Base-by-base conservation (phyloP, 345 rosid species). In the Luvunga scandens region DNA sequence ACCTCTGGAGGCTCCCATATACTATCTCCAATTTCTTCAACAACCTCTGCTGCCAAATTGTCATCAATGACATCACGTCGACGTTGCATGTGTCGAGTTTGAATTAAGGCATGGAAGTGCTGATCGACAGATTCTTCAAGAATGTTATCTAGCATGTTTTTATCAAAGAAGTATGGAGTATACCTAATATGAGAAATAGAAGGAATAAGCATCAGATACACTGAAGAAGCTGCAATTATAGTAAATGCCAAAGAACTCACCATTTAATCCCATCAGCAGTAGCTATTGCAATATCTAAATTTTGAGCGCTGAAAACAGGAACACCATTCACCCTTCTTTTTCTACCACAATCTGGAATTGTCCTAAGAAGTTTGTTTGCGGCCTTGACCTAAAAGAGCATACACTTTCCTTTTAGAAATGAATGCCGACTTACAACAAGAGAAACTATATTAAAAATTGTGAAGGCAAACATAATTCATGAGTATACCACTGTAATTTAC, bases 101-200 rank as follows among this genome's bases (percentile, higher is more conserved):
- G 95, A 76, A 96, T 91, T 84, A 96, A 84, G 78, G 86, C 73
- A 83, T 90, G 90, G 77, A 94, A 96, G 86, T 94, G 98, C 83
- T 96, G 97, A 81, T 94, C 98, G 48, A 92, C 95, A 57, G 97
- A 94, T 84, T 96, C 97, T 81, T 96, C 98, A 65, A 94, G 97
- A 85, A 96, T 92, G 89, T 88, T 89, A 86, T 96, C 98, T 27
- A 96, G 92, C 85, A 91, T 92, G 86, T 78, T 85, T 83, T 96
- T 94, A 86, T 96, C 93, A 59, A 96, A 96, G 88, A 96, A 96
- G 84, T 92, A 96, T 14, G 99, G 99, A 56, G 99, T 92, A 83
- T 94, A 91, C 99, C 99, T 94, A 88, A 78, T 31, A 68, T 62
- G 79, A 76, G 42, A 74, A 80, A 77, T 7, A 36, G 2, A 59